Evolutionary conservation across 495 filamentous ascomycete species (phyloP), one percentile per base, ranked within the genome.

Genomic region (Amorphotheca resinae): DNA sequence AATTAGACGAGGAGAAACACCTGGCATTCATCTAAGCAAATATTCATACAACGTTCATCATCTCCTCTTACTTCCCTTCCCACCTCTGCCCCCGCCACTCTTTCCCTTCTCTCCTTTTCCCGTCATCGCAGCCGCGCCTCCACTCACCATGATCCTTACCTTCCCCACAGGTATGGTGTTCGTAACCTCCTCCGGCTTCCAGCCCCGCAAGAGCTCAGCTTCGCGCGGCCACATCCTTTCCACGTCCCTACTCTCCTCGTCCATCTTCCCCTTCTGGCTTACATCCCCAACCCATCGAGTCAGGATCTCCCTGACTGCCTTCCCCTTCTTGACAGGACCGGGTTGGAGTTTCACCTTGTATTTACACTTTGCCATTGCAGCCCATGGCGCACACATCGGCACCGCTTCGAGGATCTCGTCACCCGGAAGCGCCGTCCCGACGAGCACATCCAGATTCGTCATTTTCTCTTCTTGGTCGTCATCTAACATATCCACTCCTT

Each of bases 281-380:
- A 64, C 59, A 42, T 68, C 75, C 1, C 69, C 64, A 45, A 80
- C 69, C 87, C 91, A 95, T 36, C 70, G 70, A 28, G 73, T 72
- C 14, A 93, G 55, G 31, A 95, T 82, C 61, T 95, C 87, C 62
- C 83, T 83, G 18, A 95, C 77, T 12, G 89, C 91, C 59, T 95
- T 98, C 1, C 89, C 88, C 64, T 94, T 93, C 71, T 98, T 98
- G 52, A 78, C 71, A 2, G 75, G 53, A 2, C 91, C 91, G 0
- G 91, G 91, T 64, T 96, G 91, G 49, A 98, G 51, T 66, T 96
- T 98, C 15, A 74, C 82, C 56, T 86, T 83, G 64, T 93, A 95
- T 63, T 93, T 93, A 52, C 80, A 82, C 37, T 70, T 74, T 0
- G 62, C 65, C 48, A 98, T 67, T 1, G 91, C 83, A 14, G 69